Conservation (phyloP, 1,139 yeast genomes). For the Hansenula lynferdii region DNA sequence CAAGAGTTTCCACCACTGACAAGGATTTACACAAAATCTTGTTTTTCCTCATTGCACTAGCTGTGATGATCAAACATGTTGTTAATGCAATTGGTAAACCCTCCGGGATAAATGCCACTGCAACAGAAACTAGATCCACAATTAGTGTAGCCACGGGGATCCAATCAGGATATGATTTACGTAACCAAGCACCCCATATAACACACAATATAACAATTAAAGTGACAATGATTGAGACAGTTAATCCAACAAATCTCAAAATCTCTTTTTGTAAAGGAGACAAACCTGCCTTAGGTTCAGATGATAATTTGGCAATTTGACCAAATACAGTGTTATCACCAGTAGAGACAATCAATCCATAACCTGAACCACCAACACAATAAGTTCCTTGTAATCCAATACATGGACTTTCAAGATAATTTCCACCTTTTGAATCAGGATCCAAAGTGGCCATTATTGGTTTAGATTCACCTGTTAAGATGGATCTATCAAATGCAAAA, state of each 20-base stretch:
- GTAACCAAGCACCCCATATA: conserved; percentile 43
- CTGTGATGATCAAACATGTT: conserved; percentile 45
- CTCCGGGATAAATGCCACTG: conserved; percentile 51
- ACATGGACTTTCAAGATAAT: conserved; percentile 40
- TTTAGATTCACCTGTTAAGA: conserved; percentile 49
- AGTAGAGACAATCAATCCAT: conserved; percentile 41
- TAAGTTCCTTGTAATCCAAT: conserved; percentile 48
- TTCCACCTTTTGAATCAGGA: conserved; percentile 25
- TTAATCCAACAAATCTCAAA: conserved; percentile 37
- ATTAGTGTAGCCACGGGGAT: conserved; percentile 37
- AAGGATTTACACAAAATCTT: conserved; percentile 42
- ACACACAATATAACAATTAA: conserved; percentile 37
- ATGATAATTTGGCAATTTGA: conserved; percentile 38
- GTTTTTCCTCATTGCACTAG: conserved; percentile 41
- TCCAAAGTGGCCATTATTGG: conserved; percentile 40
- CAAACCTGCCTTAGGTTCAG: conserved; percentile 32
- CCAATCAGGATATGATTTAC: conserved; percentile 37
- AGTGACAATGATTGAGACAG: conserved; percentile 34
- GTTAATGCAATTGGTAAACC: conserved; percentile 53
- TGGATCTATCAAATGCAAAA: conserved; percentile 46
- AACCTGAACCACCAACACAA: conserved; percentile 43
- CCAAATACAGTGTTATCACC: conserved; percentile 47
- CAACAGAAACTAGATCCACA: conserved; percentile 33
- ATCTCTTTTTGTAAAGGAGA: conserved; percentile 45
- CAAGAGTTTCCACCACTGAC: conserved; percentile 45